phyloP scores from a whole-genome alignment of 345 rosid genomes.

The Populus deltoides region DNA sequence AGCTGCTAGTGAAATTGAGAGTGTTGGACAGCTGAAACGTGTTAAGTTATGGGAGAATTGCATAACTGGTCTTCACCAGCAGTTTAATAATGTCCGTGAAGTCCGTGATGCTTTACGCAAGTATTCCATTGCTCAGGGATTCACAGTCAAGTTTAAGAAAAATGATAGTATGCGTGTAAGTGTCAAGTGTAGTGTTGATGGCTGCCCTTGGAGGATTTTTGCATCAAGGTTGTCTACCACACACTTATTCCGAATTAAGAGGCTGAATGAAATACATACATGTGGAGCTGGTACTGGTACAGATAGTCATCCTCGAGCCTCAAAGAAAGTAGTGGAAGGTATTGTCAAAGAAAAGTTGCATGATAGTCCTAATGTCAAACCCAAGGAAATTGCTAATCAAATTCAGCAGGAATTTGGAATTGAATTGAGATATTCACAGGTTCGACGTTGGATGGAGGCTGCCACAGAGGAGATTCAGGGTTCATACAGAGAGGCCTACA shows the following conservation, averaged over 20 bases:
- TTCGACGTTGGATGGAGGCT: conserved; percentile 25
- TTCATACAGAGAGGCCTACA: conserved; percentile 27
- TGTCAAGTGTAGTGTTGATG: conserved; percentile 27
- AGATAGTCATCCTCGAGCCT: conserved; percentile 18
- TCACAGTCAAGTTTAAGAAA: conserved; percentile 24
- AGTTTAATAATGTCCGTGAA: conserved; percentile 22
- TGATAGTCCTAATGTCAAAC: conserved; percentile 18
- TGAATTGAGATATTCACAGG: conserved; percentile 25
- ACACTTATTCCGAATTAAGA: conserved; percentile 21
- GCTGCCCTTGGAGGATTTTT: conserved; percentile 27
- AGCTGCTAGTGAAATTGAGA: conserved; percentile 5
- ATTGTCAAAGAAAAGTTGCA: conserved; percentile 27
- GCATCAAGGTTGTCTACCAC: conserved; percentile 27
- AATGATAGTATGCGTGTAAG: conserved; percentile 27
- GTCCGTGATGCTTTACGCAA: conserved; percentile 27
- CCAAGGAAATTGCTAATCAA: conserved; percentile 25
- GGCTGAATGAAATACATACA: conserved; percentile 11
- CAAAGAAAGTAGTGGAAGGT: conserved; percentile 27
- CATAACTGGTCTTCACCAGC: conserved; percentile 35
- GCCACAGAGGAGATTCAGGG: conserved; percentile 27
- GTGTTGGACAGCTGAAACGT: conserved; percentile 25
- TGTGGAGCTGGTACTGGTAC: conserved; percentile 19
- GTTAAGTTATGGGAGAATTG: conserved; percentile 27
- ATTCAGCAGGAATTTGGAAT: conserved; percentile 29
- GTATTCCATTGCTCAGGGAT: conserved; percentile 28